These are phyloP conservation scores for Bruguiera parviflora DNA, from an alignment of 345 rosid species.

Conservation along the genomic window DNA sequence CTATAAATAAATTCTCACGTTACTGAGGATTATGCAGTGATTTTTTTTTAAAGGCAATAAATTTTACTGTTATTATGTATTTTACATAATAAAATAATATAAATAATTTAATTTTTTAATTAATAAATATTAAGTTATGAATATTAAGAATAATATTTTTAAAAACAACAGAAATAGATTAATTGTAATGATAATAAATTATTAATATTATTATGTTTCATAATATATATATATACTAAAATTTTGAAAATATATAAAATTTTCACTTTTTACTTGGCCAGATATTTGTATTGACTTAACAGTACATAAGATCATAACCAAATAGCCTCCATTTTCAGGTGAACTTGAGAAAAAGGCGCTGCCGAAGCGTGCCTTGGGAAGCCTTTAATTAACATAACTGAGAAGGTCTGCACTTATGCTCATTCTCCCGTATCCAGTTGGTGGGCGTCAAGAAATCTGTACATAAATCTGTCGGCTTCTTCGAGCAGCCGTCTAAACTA, in stretches of 20 bases:
- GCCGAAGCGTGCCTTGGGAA: conserved; percentile 14
- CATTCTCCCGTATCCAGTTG: background rate
- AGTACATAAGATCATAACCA: background rate
- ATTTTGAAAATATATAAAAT: background rate
- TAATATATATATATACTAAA: too few relatives aligned
- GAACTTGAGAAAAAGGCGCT: conserved; percentile 20
- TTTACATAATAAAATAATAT: too few relatives aligned
- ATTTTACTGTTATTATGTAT: too few relatives aligned
- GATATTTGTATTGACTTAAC: background rate
- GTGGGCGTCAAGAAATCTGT: conserved; percentile 2
- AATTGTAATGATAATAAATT: too few relatives aligned
- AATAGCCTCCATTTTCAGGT: conserved; percentile 20
- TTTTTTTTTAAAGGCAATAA: too few relatives aligned
- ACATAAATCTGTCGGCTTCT: conserved; percentile 13
- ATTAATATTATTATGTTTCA: too few relatives aligned
- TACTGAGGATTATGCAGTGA: too few relatives aligned
- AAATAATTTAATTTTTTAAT: too few relatives aligned
- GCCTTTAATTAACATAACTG: background rate
- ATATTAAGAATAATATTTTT: too few relatives aligned
- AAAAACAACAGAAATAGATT: too few relatives aligned
- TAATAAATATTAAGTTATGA: too few relatives aligned
- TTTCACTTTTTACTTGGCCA: background rate
- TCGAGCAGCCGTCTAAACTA: background rate
- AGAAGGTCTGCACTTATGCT: background rate
- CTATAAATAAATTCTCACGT: too few relatives aligned